A percentile compares a stretch with the other conserved stretches of the same genome.
These are phyloP conservation scores for Yamadazyma mexicana DNA, from an alignment of 1,139 yeast species.

Conservation along the genomic window DNA sequence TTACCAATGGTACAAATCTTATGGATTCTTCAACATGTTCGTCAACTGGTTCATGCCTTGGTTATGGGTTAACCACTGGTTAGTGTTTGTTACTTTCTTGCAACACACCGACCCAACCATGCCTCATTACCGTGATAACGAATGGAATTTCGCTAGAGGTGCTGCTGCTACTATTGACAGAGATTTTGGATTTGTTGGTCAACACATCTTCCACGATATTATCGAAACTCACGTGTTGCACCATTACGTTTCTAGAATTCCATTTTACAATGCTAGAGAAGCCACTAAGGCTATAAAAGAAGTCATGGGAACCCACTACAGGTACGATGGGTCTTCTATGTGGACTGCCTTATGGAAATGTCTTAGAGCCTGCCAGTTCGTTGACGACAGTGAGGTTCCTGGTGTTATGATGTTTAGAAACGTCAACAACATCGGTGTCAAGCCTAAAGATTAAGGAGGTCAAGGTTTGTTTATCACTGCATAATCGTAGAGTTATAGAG, in stretches of 20 bases:
- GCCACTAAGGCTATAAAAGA: slow-evolving; percentile 76
- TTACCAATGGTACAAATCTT: slow-evolving; percentile 54
- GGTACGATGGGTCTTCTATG: slow-evolving; percentile 68
- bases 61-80: slow-evolving; percentile 85
- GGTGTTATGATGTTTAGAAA: slow-evolving; percentile 82
- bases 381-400: slow-evolving; percentile 64
- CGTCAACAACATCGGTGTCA: slow-evolving; percentile 48
- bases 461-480: slow-evolving; percentile 9
- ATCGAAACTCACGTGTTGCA: slow-evolving; percentile 89
- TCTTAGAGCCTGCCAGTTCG: slow-evolving; percentile 75
- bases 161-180: slow-evolving; percentile 89
- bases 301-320: slow-evolving; percentile 82
- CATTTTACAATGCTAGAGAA: slow-evolving; percentile 81
- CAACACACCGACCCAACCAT: slow-evolving; percentile 82
- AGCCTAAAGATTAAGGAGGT: slow-evolving; percentile 28
- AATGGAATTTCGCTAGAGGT: slow-evolving; percentile 88
- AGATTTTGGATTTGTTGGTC: slow-evolving; percentile 79
- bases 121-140: slow-evolving; percentile 73
- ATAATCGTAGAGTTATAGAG: background rate
- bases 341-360: slow-evolving; percentile 70
- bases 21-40: slow-evolving; percentile 63
- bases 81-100: slow-evolving; percentile 79
- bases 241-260: slow-evolving; percentile 82
- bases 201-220: slow-evolving; percentile 80
- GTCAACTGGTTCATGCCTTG: slow-evolving; percentile 79